Evolutionary conservation across 768 basidiomycete genomes (phyloP).

Genomic region (Termitomyces sp.): DNA sequence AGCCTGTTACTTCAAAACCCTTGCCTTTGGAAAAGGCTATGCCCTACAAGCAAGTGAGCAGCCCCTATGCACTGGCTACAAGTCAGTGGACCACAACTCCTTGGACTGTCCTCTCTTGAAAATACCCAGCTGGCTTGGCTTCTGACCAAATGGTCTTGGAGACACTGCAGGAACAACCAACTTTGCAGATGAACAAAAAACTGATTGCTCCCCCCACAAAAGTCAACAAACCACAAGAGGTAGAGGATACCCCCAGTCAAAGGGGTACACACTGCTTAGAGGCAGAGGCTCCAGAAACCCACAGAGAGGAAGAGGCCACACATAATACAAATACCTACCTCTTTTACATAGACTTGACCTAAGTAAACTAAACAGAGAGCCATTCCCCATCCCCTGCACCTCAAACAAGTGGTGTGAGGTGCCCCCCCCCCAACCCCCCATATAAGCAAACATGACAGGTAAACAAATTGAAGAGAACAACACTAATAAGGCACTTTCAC

Average conservation of each 20-base stretch:
- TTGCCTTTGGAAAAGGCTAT: not conserved
- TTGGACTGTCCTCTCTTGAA: not conserved
- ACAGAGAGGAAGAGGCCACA: not conserved
- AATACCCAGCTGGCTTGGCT: not conserved
- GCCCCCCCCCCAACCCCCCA: no score
- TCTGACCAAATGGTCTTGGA: not conserved
- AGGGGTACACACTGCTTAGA: no score
- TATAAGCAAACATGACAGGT: no score
- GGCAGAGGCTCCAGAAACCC: no score
- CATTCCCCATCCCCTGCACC: no score
- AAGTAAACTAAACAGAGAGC: no score
- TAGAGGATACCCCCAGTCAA: no score
- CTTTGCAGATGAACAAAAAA: not conserved
- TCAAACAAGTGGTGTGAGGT: no score
- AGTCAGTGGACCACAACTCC: not conserved
- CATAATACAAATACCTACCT: not conserved
- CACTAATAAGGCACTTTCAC: no score
- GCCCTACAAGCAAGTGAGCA: not conserved
- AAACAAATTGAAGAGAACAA: no score
- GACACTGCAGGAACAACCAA: not conserved
- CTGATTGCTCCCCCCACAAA: accelerated
- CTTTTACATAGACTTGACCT: no score
- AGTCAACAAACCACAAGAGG: not conserved
- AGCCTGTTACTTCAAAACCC: not conserved
- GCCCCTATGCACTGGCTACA: not conserved